phyloP scores from a whole-genome alignment of 106 monocot genomes.

The Phalaenopsis aphrodite region DNA sequence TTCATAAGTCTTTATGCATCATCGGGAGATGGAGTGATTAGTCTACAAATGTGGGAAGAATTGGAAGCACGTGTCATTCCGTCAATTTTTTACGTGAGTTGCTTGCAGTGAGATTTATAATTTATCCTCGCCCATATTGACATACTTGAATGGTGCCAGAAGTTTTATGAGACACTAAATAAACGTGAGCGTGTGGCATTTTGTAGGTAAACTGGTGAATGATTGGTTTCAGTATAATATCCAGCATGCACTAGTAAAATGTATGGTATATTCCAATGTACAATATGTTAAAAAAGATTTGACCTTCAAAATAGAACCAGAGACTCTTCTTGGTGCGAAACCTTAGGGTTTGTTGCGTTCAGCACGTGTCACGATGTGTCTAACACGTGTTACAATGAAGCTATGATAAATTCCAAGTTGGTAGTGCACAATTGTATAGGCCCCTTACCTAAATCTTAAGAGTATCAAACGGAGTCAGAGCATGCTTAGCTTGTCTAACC shows the following conservation, averaged over 20 bases:
- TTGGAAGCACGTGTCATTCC: neutral
- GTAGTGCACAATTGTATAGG: neutral
- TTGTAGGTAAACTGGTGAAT: neutral
- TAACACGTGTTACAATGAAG: too few species aligned
- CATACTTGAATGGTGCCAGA: neutral
- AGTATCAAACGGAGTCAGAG: neutral
- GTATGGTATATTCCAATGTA: neutral
- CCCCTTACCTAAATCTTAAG: neutral
- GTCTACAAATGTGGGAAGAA: neutral
- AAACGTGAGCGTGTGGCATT: neutral
- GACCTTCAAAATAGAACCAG: neutral
- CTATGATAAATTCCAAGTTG: neutral
- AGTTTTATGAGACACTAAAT: neutral
- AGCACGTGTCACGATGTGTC: too few species aligned
- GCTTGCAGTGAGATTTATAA: neutral
- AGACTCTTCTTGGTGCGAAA: neutral
- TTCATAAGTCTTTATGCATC: constrained; percentile 1
- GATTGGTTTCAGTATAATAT: neutral
- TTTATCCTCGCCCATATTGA: neutral
- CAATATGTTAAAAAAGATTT: neutral
- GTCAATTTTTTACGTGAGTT: neutral
- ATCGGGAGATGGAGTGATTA: neutral
- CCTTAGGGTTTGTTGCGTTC: too few species aligned
- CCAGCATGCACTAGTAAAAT: neutral
- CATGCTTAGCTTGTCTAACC: too few species aligned